Base-by-base conservation (phyloP, 192 early-diverging fungal species). In the Chytriomyces sp. region DNA sequence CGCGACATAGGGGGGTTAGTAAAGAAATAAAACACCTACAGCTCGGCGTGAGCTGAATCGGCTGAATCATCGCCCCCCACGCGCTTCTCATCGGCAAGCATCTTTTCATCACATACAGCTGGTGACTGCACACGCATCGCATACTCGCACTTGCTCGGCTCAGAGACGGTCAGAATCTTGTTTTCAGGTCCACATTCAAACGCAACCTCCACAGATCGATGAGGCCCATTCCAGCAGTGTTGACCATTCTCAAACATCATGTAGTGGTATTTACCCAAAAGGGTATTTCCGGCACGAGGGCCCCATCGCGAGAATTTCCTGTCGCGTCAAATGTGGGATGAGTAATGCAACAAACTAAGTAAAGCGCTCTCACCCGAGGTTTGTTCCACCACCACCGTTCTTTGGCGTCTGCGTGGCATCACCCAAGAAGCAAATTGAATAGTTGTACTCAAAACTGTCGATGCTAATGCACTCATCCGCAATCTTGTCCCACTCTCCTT, bases 81-180 rank as follows among this genome's bases (percentile, higher is more conserved):
- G n/a, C n/a, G n/a, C n/a, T 73, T n/a, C 22, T 5, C 38, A 10
- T 32, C n/a, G 3, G 61, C 56, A 36, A 14, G 34, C 3, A 12
- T 52, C 37, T n/a, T 22, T 17, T 17, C 56, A 28, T 71, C 71
- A 75, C 96, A 98, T 2, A 87, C 93, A 65, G 93, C 93, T 4
- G 96, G 96, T 0, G 92, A 86, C 32, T 78, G 74, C 78, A 97
- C 81, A 49, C 75, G 81, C 57, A 93, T 89, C 8, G 81, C 71
- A 72, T 98, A 98, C 80, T 96, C 96, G 79, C 97, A 99, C 81
- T 96, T 96, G 66, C 85, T 92, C 8, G 94, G 95, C 79, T 99
- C 97, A 2, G 86, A 69, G 1, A 98, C 92, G 6, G 84, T 77
- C 0, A 90, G 36, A 19, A 98, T 76, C 69, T 85, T 74, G 44